phyloP scores from a whole-genome alignment of 768 basidiomycete species.

The Neoboletus subvelutipes region DNA sequence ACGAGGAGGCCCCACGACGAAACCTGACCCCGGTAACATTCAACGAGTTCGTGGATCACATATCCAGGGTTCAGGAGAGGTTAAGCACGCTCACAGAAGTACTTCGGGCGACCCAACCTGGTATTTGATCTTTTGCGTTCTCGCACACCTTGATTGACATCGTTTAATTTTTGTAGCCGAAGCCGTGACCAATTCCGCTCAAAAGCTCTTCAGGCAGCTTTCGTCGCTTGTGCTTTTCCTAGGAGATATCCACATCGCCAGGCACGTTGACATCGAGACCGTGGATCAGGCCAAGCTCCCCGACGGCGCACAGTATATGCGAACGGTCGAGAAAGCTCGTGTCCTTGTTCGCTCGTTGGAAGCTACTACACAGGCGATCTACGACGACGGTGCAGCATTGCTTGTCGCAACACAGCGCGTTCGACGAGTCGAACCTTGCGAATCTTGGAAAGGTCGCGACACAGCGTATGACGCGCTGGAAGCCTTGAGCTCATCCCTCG shows the following conservation, averaged over 20 bases:
- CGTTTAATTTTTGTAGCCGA: slow-evolving; percentile 16
- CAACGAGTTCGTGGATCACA: slow-evolving; percentile 31
- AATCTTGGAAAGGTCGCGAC: slow-evolving; percentile 23
- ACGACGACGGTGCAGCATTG: slow-evolving; percentile 45
- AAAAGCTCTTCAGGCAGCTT: slow-evolving; percentile 37
- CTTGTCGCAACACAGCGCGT: slow-evolving; percentile 40
- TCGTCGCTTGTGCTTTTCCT: slow-evolving; percentile 42
- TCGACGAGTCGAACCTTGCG: slow-evolving; percentile 27
- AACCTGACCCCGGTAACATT: slow-evolving; percentile 32
- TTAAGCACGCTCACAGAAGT: slow-evolving; percentile 21
- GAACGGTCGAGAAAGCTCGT: slow-evolving; percentile 46
- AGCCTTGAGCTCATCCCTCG: slow-evolving; percentile 30
- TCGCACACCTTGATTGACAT: neutral
- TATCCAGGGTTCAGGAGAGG: slow-evolving; percentile 30
- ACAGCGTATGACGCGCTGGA: slow-evolving; percentile 30
- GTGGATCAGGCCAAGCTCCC: slow-evolving; percentile 31
- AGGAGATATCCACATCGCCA: slow-evolving; percentile 51
- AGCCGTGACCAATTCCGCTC: slow-evolving; percentile 28
- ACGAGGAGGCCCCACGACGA: slow-evolving; percentile 31
- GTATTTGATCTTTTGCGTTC: slow-evolving; percentile 9
- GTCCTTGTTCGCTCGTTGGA: slow-evolving; percentile 49
- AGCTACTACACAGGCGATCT: slow-evolving; percentile 47
- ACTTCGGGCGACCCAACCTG: slow-evolving; percentile 20
- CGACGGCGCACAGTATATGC: slow-evolving; percentile 39
- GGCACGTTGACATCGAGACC: slow-evolving; percentile 51